Conservation (phyloP, 1,139 yeast species). For the Suhomyces taliae region DNA sequence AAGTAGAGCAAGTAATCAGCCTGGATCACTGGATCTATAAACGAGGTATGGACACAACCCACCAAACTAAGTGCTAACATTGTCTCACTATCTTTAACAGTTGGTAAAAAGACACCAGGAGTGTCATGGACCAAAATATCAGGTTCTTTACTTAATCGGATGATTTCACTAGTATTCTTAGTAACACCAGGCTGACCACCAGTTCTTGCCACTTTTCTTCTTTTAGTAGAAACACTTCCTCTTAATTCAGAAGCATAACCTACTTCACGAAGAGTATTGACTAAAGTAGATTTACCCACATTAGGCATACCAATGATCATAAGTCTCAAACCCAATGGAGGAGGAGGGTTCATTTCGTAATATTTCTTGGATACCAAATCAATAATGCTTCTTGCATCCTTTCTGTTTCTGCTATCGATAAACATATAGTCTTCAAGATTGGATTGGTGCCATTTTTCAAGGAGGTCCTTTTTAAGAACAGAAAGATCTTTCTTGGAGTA, state of each 20-base stretch:
- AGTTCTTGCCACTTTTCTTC: conserved; percentile 73
- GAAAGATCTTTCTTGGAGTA: conserved; percentile 69
- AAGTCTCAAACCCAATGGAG: conserved; percentile 78
- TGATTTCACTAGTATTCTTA: conserved; percentile 72
- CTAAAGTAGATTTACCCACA: conserved; percentile 93
- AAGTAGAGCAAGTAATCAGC: conserved; percentile 82
- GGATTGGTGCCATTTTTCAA: conserved; percentile 54
- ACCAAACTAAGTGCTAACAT: conserved; percentile 76
- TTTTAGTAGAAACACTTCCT: conserved; percentile 32
- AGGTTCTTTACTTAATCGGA: conserved; percentile 62
- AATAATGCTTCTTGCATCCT: conserved; percentile 54
- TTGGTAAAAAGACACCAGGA: conserved; percentile 89
- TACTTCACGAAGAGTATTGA: conserved; percentile 67
- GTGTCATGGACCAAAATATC: conserved; percentile 80
- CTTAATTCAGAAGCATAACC: conserved; percentile 38
- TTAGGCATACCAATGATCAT: conserved; percentile 95
- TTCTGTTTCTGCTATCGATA: conserved; percentile 56
- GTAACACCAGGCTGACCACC: conserved; percentile 95
- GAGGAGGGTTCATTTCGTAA: conserved; percentile 54
- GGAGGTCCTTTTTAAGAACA: conserved; percentile 29
- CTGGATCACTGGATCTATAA: conserved; percentile 79
- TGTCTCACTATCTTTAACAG: conserved; percentile 61
- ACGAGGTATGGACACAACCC: conserved; percentile 72
- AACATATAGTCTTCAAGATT: conserved; percentile 55
- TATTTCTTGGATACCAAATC: conserved; percentile 48